Base-by-base conservation (phyloP, 352 stramenopile species). In the Blastocystis sp. region DNA sequence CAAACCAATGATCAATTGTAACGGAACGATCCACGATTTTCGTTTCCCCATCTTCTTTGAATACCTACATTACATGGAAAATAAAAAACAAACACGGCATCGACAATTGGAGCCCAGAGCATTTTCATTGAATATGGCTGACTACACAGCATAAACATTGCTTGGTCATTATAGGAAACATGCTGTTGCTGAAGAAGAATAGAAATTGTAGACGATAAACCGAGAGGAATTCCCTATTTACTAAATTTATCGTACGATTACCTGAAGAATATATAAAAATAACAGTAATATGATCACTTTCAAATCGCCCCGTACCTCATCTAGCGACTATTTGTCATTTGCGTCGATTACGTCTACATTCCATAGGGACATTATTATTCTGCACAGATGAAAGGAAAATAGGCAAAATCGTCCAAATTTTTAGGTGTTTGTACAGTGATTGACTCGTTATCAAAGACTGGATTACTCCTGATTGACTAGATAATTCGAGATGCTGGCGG, bases 121-220 rank as follows among this genome's bases (percentile, higher is more conserved):
- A 96, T 90, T 84, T 96, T 96, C 70, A 96, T 91, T 76, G 93
- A 96, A 90, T 96, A 96, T 37, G 94, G 94, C 94, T 93, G 95
- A 50, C 93, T 95, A 73, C 95, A 93, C 47, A 96, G 91, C 75
- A 93, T 95, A 91, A 96, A 96, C 45, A 94, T 95, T n/a, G 94
- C 94, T 87, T 96, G 94, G 84, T 96, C 93, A 11, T 92, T 92
- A 91, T 96, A 96, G 15, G 93, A 93, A 13, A 95, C 77, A 76
- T 88, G 77, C 47, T 96, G 95, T 90, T 96, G 93, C 79, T 96
- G 94, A 76, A 96, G 79, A 39, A 96, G 94, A 92, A 96, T 96
- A 64, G 94, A 94, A 77, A 96, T 95, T 37, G 93, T 95, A 47
- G 92, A 94, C 41, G 93, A 95, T 4, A 96, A 90, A 18, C 94